Conservation (phyloP, 148 eudicot genomes). For the Cornus kousa region DNA sequence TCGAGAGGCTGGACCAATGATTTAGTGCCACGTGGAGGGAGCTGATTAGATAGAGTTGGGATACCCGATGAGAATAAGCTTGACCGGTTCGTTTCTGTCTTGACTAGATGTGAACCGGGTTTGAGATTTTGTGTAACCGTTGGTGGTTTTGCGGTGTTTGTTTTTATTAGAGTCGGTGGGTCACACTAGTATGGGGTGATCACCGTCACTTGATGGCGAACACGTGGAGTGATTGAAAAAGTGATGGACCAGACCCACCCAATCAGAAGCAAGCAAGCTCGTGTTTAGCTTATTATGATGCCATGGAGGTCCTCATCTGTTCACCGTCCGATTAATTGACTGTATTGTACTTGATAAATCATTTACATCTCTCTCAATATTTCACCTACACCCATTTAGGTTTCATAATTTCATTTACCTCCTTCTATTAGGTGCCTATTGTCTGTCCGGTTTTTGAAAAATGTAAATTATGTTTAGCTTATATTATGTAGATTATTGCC, state of each 20-base stretch:
- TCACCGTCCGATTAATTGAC: not conserved
- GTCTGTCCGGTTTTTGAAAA: too few species aligned
- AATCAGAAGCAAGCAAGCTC: not conserved
- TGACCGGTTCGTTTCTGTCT: slow-evolving; percentile 20
- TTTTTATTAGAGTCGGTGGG: not conserved
- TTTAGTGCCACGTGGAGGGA: slow-evolving; percentile 25
- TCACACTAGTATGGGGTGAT: not conserved
- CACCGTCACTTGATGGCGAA: slow-evolving; percentile 18
- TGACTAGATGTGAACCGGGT: slow-evolving; percentile 20
- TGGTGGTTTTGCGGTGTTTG: not conserved
- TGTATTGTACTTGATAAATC: not conserved
- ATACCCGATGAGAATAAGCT: slow-evolving; percentile 25
- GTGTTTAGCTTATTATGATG: not conserved
- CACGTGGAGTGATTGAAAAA: slow-evolving; percentile 12
- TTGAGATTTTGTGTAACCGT: not conserved
- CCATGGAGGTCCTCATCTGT: not conserved
- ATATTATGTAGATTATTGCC: too few species aligned
- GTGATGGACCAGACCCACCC: slow-evolving; percentile 2
- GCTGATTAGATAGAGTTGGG: slow-evolving; percentile 23
- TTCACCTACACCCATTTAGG: too few species aligned
- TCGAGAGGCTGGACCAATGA: slow-evolving; percentile 19
- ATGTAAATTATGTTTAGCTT: too few species aligned
- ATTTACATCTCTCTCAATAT: too few species aligned
- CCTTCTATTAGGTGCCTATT: too few species aligned
- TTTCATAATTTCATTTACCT: too few species aligned